These are phyloP conservation scores for Hyaloperonospora brassicae DNA, from an alignment of 352 stramenopile genomes.

Conservation along the genomic window DNA sequence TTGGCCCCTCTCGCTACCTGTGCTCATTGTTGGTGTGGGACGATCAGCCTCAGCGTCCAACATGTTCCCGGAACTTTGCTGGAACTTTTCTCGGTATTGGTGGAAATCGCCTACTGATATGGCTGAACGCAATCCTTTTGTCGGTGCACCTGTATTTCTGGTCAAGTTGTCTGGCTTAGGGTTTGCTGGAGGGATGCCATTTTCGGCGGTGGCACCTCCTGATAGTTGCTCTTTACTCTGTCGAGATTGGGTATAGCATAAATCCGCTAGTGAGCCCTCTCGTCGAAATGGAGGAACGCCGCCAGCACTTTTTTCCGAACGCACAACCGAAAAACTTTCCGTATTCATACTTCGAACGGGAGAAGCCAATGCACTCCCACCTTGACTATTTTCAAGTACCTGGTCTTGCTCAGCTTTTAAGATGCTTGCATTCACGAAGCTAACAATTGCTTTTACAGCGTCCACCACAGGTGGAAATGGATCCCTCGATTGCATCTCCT, in stretches of 20 bases:
- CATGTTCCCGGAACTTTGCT: constrained; percentile 12
- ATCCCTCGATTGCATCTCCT: constrained; percentile 81
- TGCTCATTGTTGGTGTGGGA: constrained; percentile 10
- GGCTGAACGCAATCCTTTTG: constrained; percentile 40
- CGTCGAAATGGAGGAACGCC: constrained; percentile 22
- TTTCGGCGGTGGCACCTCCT: constrained; percentile 6
- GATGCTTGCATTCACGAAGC: constrained; percentile 51
- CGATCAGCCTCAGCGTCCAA: constrained; percentile 8
- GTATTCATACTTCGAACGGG: constrained; percentile 20
- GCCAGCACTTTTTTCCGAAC: constrained; percentile 16
- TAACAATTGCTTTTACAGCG: constrained; percentile 58
- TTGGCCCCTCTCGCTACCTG: constrained; percentile 14
- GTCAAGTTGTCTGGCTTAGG: constrained; percentile 17
- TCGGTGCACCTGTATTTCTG: constrained; percentile 14
- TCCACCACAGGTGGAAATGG: constrained; percentile 69
- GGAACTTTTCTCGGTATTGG: constrained; percentile 49
- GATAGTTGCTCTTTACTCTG: constrained; percentile 12
- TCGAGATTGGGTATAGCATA: constrained; percentile 14
- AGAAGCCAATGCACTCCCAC: constrained; percentile 20
- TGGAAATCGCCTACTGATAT: constrained; percentile 75
- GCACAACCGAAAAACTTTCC: constrained; percentile 8
- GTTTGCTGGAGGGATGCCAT: constrained; percentile 7
- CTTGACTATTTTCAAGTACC: constrained; percentile 28
- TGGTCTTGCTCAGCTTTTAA: constrained; percentile 49
- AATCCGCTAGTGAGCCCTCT: constrained; percentile 31